A percentile compares a stretch with the other conserved stretches of the same genome.
Evolutionary conservation across 805 yeast species (phyloP).

Genomic region (Lipomyces orientalis): DNA sequence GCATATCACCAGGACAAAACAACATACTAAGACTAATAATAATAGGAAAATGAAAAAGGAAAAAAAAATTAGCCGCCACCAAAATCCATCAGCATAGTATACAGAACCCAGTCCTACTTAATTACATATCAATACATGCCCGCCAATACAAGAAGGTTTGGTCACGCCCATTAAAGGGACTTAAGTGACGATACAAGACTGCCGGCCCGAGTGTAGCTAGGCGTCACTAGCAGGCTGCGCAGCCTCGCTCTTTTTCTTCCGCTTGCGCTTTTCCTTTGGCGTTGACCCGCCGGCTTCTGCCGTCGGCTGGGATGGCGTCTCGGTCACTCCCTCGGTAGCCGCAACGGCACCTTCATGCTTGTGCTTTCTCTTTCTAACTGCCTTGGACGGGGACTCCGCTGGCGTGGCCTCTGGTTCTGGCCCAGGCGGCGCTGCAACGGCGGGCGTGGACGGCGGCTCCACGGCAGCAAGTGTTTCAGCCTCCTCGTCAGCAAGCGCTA

Average conservation of each 20-base stretch:
- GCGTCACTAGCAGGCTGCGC: background rate
- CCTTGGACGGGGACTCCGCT: constrained; percentile 27
- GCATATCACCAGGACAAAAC: background rate
- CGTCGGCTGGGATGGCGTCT: constrained; percentile 6
- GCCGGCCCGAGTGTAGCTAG: constrained; percentile 1
- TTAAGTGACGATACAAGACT: constrained; percentile 12
- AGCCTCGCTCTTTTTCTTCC: constrained; percentile 18
- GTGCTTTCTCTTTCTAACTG: constrained; percentile 22
- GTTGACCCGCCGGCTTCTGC: constrained; percentile 10
- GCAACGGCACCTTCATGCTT: constrained; percentile 42
- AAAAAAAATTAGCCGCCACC: background rate
- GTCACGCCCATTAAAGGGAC: background rate
- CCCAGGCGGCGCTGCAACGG: background rate
- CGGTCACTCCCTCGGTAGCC: constrained; percentile 4
- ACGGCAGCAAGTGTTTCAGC: constrained; percentile 12
- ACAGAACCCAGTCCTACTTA: background rate
- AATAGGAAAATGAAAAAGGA: background rate
- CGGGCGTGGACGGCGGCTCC: constrained; percentile 10
- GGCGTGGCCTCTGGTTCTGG: constrained; percentile 12
- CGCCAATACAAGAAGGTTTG: background rate
- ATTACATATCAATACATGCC: background rate
- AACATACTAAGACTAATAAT: background rate
- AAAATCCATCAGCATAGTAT: background rate
- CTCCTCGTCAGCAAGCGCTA: constrained; percentile 6
- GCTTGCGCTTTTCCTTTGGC: constrained; percentile 24